These are phyloP conservation scores for Psilocybe cubensis DNA, from an alignment of 768 basidiomycete genomes.

Conservation along the genomic window DNA sequence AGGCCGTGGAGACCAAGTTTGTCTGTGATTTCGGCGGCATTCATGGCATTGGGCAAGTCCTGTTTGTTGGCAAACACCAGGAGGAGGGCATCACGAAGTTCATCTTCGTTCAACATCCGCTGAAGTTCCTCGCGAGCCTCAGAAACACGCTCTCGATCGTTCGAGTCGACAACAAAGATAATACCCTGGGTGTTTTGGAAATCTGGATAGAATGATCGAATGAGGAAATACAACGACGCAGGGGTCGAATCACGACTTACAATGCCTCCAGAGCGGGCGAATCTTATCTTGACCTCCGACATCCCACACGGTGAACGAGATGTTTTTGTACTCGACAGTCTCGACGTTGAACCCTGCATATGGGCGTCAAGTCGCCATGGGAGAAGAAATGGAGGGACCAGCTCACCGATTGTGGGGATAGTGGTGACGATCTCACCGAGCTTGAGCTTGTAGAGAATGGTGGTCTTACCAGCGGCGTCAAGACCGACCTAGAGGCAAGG, in stretches of 20 bases:
- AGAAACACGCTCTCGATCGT: constrained; percentile 98
- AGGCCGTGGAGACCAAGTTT: constrained; percentile 98
- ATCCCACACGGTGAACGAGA: constrained; percentile 99
- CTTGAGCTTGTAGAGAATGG: constrained; percentile 99
- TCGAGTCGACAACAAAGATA: constrained; percentile 99
- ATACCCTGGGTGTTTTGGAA: constrained; percentile 99
- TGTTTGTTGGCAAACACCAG: constrained; percentile 99
- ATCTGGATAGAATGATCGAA: constrained; percentile 55
- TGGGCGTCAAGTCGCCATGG: constrained; percentile 22
- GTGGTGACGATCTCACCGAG: constrained; percentile 99
- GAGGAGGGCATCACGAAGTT: constrained; percentile 96
- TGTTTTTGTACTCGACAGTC: constrained; percentile 99
- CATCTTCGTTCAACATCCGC: constrained; percentile 99
- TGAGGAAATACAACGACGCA: constrained; percentile 18
- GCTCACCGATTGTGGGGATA: constrained; percentile 97
- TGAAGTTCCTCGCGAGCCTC: constrained; percentile 99
- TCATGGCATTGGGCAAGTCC: constrained; percentile 99
- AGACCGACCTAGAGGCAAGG: constrained; percentile 80
- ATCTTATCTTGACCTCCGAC: constrained; percentile 99
- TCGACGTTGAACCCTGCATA: constrained; percentile 96
- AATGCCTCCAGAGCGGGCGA: constrained; percentile 99
- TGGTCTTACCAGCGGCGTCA: constrained; percentile 98
- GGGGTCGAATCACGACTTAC: constrained; percentile 54
- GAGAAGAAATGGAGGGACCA: constrained; percentile 12
- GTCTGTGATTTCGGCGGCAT: constrained; percentile 98